Conservation (phyloP, 2,329 filamentous ascomycete genomes). For the Colletotrichum eleusines region DNA sequence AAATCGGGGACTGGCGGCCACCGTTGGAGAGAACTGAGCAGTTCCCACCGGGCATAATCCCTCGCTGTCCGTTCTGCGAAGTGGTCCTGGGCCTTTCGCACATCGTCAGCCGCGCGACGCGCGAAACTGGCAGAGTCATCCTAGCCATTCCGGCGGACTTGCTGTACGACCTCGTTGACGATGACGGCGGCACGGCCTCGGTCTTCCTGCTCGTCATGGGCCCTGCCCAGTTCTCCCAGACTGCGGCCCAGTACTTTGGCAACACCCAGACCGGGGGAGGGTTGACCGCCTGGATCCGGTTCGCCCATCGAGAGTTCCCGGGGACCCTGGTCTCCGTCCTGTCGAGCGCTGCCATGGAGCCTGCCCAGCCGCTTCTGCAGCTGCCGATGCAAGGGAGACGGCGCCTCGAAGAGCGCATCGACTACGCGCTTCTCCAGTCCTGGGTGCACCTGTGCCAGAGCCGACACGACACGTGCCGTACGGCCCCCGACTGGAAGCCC, state of each 20-base stretch:
- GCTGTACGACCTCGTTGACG: too few species aligned
- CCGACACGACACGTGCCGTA: slow-evolving; percentile 4
- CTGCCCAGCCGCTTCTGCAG: background rate
- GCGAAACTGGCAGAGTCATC: too few species aligned
- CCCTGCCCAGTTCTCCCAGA: background rate
- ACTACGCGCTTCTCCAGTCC: slow-evolving; percentile 8
- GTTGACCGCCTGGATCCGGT: background rate
- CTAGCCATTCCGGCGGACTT: too few species aligned
- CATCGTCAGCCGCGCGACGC: too few species aligned
- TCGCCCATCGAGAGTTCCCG: background rate
- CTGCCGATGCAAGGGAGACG: background rate
- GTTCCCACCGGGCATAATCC: too few species aligned
- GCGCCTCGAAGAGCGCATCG: background rate
- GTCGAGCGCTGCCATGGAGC: background rate
- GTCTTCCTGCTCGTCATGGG: slow-evolving; percentile 20
- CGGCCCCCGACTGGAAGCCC: background rate
- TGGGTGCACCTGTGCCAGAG: slow-evolving; percentile 12
- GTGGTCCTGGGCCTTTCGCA: too few species aligned
- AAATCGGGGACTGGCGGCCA: too few species aligned
- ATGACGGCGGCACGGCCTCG: too few species aligned
- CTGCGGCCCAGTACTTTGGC: slow-evolving; percentile 5
- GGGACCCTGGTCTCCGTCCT: background rate
- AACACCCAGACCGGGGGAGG: background rate
- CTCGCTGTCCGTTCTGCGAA: too few species aligned
- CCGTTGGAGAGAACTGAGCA: too few species aligned